phyloP scores from a whole-genome alignment of 768 basidiomycete genomes.

The Lactarius akahatsu region DNA sequence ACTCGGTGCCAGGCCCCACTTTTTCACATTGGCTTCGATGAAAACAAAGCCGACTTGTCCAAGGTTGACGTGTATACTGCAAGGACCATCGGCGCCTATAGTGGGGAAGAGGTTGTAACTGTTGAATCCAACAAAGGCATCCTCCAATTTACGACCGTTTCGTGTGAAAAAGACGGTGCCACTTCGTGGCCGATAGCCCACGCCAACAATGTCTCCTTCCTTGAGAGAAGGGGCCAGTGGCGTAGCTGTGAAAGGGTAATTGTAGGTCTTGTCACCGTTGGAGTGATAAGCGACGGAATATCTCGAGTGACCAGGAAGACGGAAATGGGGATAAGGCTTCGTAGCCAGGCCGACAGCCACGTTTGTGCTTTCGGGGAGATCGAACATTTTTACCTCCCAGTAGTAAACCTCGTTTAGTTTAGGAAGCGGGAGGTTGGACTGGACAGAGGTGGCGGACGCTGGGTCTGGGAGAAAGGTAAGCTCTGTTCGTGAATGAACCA shows the following conservation, averaged over 20 bases:
- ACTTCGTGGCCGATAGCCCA: slow-evolving; percentile 93
- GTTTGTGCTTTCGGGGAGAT: slow-evolving; percentile 82
- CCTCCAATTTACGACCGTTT: slow-evolving; percentile 95
- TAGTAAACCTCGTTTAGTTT: slow-evolving; percentile 99
- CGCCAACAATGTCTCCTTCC: slow-evolving; percentile 93
- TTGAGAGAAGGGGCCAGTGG: slow-evolving; percentile 83
- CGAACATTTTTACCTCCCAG: slow-evolving; percentile 99
- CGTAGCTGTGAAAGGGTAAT: slow-evolving; percentile 87
- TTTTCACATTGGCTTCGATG: slow-evolving; percentile 99
- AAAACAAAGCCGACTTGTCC: slow-evolving; percentile 99
- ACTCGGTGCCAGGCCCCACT: slow-evolving; percentile 98
- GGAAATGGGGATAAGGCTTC: slow-evolving; percentile 94
- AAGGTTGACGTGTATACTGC: slow-evolving; percentile 95
- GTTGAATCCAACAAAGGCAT: slow-evolving; percentile 89
- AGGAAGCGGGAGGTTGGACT: slow-evolving; percentile 94
- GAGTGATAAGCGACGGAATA: slow-evolving; percentile 95
- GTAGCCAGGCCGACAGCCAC: slow-evolving; percentile 95
- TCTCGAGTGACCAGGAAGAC: slow-evolving; percentile 81
- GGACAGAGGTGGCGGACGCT: slow-evolving; percentile 89
- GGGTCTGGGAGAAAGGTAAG: slow-evolving; percentile 98
- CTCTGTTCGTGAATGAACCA: slow-evolving; percentile 95
- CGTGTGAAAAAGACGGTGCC: slow-evolving; percentile 99
- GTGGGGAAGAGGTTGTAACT: slow-evolving; percentile 96
- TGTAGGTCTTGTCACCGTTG: slow-evolving; percentile 95
- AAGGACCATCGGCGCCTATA: slow-evolving; percentile 93